Base-by-base conservation (phyloP, 768 basidiomycete genomes). In the Panaeolus papilionaceus region DNA sequence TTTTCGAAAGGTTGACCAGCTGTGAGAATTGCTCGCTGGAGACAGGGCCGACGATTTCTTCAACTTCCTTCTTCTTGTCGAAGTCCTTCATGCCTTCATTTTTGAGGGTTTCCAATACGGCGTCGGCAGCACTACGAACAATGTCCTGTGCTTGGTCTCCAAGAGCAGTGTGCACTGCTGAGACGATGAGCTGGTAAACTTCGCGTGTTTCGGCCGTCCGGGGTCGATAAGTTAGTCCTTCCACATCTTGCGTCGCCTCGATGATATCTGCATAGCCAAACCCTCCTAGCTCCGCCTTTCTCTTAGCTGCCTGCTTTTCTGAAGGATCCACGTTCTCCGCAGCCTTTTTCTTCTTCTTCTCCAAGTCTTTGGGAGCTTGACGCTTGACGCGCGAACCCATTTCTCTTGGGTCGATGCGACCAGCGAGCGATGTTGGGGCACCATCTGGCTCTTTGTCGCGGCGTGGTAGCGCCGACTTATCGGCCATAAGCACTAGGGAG, bases 71-170 rank as follows among this genome's bases (percentile, higher is more conserved):
- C 79, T 98, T 97, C 85, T 96, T 96, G 84, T 98, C 97, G 73
- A 98, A 96, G 75, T 98, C 96, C 80, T 96, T 97, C 80, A 95
- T 76, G 67, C 85, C 84, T 71, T 98, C 95, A 71, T 86, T 92
- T 81, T 98, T 99, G 70, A 99, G 84, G 4, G 87, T 85, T 79
- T 96, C 95, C 61, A 99, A 80, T 1, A 96, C 91, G 0, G 88
- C 86, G 78, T 99, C 97, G n/a, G 98, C 93, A 1, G 98, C 98
- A 70, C 93, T 95, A 20, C 97, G 91, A 61, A 99, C 90, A 73
- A 99, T 90, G 70, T 98, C 96, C 76, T 98, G 96, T 0, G 96
- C 94, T 76, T 97, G 96, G 80, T 98, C 98, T 0, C 96, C 97
- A 11, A 99, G 87, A 1, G 88, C 81, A 8, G 85, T 85, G 75